phyloP scores from a whole-genome alignment of 2,329 filamentous ascomycete genomes.

The Colletotrichum siamense region DNA sequence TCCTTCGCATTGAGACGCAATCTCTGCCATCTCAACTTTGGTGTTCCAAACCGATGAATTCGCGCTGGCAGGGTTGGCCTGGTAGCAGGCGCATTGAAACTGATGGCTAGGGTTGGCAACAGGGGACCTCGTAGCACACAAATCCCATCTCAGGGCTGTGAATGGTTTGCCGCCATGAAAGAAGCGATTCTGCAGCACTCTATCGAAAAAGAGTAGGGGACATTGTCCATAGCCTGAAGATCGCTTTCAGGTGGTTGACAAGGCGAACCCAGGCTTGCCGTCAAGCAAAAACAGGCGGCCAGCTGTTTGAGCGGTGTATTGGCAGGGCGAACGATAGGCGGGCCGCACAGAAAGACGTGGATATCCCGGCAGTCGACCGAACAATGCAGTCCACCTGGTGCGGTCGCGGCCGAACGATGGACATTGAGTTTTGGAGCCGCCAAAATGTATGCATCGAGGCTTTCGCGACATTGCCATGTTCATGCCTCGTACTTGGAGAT shows the following conservation, averaged over 20 bases:
- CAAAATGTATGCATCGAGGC: neutral
- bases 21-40: slow-evolving; percentile 21
- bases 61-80: neutral
- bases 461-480: neutral
- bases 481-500: neutral
- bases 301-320: slow-evolving; percentile 3
- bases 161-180: neutral
- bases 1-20: slow-evolving; percentile 14
- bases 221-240: neutral
- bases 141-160: neutral
- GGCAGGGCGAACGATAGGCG: slow-evolving; percentile 2
- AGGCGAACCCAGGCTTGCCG: neutral
- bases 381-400: neutral
- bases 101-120: neutral
- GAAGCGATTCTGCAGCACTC: neutral
- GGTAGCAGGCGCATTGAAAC: neutral
- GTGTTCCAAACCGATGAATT: neutral
- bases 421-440: neutral
- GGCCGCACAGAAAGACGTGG: neutral
- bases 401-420: neutral
- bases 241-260: neutral
- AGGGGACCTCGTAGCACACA: neutral
- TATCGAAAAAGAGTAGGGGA: neutral
- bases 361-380: neutral
- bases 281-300: neutral